phyloP scores from a whole-genome alignment of 1,284 basidiomycete genomes.

The Boletus smithii region DNA sequence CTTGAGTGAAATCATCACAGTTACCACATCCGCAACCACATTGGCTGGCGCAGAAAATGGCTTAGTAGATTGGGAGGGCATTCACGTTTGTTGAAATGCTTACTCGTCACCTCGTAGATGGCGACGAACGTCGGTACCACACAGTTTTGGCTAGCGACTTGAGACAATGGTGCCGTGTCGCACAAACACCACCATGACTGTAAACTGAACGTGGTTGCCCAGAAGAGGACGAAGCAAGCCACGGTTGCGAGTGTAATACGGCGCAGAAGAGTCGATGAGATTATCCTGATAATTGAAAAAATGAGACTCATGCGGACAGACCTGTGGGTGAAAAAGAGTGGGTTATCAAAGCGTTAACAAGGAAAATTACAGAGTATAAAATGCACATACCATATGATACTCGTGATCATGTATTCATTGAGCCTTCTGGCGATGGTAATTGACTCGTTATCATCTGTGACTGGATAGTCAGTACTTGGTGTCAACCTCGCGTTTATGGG shows the following conservation, averaged over 20 bases:
- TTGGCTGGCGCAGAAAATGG: background rate
- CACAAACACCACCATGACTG: slow-evolving; percentile 7
- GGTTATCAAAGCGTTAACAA: background rate
- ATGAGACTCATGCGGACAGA: slow-evolving; percentile 18
- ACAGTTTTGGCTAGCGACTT: background rate
- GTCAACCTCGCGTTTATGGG: no score
- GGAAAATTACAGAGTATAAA: background rate
- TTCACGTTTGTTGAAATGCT: background rate
- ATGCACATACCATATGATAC: slow-evolving; percentile 9
- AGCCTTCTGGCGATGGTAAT: background rate
- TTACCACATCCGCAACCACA: background rate
- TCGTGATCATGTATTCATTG: slow-evolving; percentile 6
- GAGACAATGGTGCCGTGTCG: background rate
- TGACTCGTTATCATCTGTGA: background rate
- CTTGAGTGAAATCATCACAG: slow-evolving; percentile 7
- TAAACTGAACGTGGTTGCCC: slow-evolving; percentile 2
- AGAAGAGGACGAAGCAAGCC: slow-evolving; percentile 4
- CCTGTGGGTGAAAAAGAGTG: slow-evolving; percentile 1
- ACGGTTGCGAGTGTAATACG: background rate
- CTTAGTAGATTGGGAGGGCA: background rate
- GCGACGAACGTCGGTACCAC: background rate
- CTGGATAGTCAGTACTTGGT: background rate
- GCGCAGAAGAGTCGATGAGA: background rate
- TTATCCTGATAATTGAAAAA: slow-evolving; percentile 11
- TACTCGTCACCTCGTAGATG: slow-evolving; percentile 5